Percentiles rank a stretch among this genome's conserved stretches.
Conservation (phyloP, 345 rosid genomes). For the Eucalyptus cloeziana region DNA sequence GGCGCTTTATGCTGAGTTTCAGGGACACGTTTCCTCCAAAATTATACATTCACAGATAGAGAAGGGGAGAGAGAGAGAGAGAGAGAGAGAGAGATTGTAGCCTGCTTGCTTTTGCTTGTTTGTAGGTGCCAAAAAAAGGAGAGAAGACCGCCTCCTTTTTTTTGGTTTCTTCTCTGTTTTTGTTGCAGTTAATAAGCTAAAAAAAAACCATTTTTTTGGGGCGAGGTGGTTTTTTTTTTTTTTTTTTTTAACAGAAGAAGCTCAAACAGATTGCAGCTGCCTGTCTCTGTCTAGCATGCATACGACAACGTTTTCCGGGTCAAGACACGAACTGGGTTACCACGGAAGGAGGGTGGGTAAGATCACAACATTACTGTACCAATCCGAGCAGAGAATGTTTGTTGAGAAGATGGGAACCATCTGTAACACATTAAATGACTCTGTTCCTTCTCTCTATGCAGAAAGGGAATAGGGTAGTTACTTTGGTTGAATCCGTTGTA, state of each 20-base stretch:
- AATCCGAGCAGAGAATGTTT: background rate
- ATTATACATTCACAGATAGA: background rate
- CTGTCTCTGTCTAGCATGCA: background rate
- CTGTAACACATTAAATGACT: background rate
- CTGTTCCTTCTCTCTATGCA: background rate
- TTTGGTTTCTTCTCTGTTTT: background rate
- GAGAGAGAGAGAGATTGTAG: background rate
- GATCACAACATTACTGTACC: background rate
- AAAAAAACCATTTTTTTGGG: background rate
- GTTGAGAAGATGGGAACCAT: background rate
- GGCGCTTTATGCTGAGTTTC: background rate
- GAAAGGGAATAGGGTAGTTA: background rate
- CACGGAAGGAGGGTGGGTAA: background rate
- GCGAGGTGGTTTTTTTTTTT: background rate
- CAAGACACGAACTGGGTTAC: background rate
- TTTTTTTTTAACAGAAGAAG: background rate
- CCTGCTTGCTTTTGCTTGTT: background rate
- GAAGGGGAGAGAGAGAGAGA: background rate
- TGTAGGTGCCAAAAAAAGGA: background rate
- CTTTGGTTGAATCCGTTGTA: background rate
- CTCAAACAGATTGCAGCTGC: background rate
- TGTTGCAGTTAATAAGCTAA: background rate
- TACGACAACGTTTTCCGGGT: background rate
- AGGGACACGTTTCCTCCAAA: background rate
- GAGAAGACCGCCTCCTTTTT: background rate